Evolutionary conservation across 2,329 filamentous ascomycete genomes (phyloP).

Genomic region (Talaromyces sp.): DNA sequence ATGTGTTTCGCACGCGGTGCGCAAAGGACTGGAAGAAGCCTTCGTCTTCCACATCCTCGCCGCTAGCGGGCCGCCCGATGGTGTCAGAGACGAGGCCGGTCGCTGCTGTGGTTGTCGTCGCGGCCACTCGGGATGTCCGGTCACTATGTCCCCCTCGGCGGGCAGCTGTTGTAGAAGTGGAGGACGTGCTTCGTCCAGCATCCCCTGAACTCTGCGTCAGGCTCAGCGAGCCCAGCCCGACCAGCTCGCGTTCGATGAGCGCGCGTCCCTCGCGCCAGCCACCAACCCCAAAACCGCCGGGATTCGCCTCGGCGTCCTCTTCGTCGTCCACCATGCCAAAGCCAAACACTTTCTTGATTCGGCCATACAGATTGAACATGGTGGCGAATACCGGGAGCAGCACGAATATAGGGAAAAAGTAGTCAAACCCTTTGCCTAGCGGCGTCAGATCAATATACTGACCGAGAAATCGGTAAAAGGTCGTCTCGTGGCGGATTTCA

Average conservation of each 20-base stretch:
- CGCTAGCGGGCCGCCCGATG: conserved; percentile 38
- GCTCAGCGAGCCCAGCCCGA: conserved; percentile 51
- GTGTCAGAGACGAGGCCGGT: conserved; percentile 27
- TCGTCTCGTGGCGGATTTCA: conserved; percentile 67
- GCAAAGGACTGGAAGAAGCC: conserved; percentile 80
- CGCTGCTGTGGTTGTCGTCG: conserved; percentile 13
- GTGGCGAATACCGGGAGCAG: conserved; percentile 80
- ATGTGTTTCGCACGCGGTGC: conserved; percentile 83
- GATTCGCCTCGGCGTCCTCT: conserved; percentile 55
- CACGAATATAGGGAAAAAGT: conserved; percentile 82
- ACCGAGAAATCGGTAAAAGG: conserved; percentile 85
- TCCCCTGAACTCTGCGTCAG: conserved; percentile 30
- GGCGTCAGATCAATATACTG: conserved; percentile 75
- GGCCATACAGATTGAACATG: conserved; percentile 83
- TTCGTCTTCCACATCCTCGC: conserved; percentile 60
- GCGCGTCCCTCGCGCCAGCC: conserved; percentile 89
- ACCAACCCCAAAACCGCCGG: conserved; percentile 65
- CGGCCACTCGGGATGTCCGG: conserved; percentile 9
- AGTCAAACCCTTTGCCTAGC: conserved; percentile 77
- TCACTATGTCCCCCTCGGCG: conserved; percentile 17
- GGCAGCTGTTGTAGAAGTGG: conserved; percentile 13
- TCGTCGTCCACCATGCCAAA: conserved; percentile 74
- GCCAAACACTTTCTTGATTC: conserved; percentile 69
- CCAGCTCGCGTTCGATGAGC: conserved; percentile 80
- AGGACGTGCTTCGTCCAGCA: conserved; percentile 20